These are phyloP conservation scores for Fragaria vesca DNA, from an alignment of 306 rosid genomes.

Conservation along the genomic window DNA sequence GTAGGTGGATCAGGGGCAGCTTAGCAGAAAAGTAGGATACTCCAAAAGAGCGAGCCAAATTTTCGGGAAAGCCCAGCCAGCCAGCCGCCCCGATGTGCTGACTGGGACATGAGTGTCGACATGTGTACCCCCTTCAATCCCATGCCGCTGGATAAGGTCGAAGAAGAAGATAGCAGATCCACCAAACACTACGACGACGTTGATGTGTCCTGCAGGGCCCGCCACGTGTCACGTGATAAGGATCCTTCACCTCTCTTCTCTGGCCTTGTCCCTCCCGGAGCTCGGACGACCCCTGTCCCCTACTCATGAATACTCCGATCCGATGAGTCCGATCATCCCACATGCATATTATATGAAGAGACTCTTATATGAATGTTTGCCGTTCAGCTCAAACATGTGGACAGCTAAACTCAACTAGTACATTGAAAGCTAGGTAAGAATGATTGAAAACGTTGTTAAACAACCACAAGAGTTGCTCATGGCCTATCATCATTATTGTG, in stretches of 20 bases:
- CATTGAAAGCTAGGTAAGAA: too few relatives aligned
- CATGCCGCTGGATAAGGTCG: constrained; percentile 42
- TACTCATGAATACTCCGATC: not conserved
- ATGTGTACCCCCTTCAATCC: constrained; percentile 1
- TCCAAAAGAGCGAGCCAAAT: constrained; percentile 11
- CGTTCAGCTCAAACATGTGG: too few relatives aligned
- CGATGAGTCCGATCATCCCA: not conserved
- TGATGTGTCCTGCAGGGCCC: not conserved
- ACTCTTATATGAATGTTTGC: too few relatives aligned
- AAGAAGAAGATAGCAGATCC: constrained; percentile 12
- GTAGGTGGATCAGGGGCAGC: too few relatives aligned
- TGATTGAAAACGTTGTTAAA: too few relatives aligned
- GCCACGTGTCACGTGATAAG: constrained; percentile 17
- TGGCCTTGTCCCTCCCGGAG: not conserved
- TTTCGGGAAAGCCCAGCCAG: not conserved
- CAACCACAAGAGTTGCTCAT: too few relatives aligned
- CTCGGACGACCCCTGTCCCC: not conserved
- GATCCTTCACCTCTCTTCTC: constrained; percentile 5
- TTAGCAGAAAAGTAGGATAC: not conserved
- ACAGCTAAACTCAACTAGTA: too few relatives aligned
- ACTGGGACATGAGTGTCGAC: constrained; percentile 11
- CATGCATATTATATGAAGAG: not conserved
- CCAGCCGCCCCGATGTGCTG: not conserved
- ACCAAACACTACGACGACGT: constrained; percentile 7
- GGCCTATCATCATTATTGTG: too few relatives aligned